Conservation (phyloP, 2,329 filamentous ascomycete genomes). For the Aspergillus caelatus region DNA sequence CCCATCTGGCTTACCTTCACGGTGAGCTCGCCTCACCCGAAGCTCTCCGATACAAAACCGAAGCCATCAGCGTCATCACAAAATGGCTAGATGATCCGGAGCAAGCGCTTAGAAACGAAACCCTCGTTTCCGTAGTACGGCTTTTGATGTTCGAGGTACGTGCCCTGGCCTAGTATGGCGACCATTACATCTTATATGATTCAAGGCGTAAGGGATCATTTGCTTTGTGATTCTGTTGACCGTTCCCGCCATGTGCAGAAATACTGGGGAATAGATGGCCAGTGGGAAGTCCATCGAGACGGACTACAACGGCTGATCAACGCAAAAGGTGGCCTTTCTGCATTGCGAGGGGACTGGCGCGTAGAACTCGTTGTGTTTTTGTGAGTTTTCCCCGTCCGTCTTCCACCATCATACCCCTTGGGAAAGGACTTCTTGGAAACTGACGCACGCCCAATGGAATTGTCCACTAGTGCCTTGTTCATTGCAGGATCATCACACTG, state of each 20-base stretch:
- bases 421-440: background rate
- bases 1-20: background rate
- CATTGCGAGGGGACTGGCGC: background rate
- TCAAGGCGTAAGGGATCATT: background rate
- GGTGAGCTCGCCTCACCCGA: background rate
- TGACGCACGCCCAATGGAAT: background rate
- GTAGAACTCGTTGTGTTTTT: background rate
- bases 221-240: background rate
- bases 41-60: background rate
- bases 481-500: background rate
- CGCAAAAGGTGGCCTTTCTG: background rate
- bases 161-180: background rate
- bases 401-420: background rate
- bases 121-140: background rate
- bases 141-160: background rate
- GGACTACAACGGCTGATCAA: background rate
- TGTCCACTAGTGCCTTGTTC: background rate
- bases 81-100: background rate
- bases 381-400: background rate
- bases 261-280: background rate
- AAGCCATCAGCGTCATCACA: background rate
- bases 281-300: background rate
- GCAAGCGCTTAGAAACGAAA: background rate
- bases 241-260: background rate
- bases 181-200: background rate